A percentile compares a stretch with the other conserved stretches of the same genome.
phyloP scores from a whole-genome alignment of 2,329 filamentous ascomycete species.

The Hymenoscyphus fructigenus region DNA sequence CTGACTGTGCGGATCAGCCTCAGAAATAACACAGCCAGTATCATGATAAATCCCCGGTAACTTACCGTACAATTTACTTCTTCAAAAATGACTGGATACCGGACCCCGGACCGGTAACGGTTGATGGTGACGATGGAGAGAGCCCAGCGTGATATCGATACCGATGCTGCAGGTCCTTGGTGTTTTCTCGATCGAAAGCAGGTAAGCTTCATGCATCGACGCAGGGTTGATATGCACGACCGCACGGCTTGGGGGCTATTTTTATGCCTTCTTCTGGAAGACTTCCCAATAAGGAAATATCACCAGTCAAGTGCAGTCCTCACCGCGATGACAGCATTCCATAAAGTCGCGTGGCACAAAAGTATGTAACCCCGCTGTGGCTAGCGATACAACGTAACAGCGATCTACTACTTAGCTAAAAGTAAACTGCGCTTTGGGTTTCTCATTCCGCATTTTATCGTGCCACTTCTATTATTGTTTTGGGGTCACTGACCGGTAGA shows the following conservation, averaged over 20 bases:
- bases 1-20: not conserved
- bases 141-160: not conserved
- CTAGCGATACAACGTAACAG: constrained; percentile 13
- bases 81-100: too few species aligned
- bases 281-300: not conserved
- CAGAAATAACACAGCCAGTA: not conserved
- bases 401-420: not conserved
- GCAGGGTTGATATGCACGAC: not conserved
- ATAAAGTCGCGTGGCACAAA: not conserved
- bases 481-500: too few species aligned
- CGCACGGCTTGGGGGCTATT: not conserved
- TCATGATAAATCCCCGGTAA: not conserved
- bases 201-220: constrained; percentile 1
- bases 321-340: not conserved
- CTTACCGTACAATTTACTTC: not conserved
- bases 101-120: too few species aligned
- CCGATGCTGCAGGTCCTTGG: not conserved
- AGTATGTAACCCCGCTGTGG: not conserved
- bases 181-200: not conserved
- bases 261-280: constrained; percentile 3
- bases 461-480: not conserved
- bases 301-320: not conserved
- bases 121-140: not conserved
- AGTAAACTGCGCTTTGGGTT: not conserved
- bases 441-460: not conserved